Evolutionary conservation across 2,329 filamentous ascomycete species (phyloP).

Genomic region (Botrytis fabae): DNA sequence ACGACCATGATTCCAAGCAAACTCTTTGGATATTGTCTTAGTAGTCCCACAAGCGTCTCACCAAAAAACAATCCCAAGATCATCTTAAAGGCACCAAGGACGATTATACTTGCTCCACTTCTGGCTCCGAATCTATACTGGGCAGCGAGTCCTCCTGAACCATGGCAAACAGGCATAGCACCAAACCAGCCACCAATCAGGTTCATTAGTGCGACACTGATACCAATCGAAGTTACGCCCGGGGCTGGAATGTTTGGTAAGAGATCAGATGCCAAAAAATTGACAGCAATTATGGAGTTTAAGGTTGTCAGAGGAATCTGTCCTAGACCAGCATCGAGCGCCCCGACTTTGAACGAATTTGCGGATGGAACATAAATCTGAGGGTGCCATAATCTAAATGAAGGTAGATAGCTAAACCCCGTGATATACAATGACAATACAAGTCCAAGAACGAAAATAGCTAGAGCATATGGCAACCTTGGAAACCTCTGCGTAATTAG

Average conservation of each 20-base stretch:
- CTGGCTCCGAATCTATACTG: constrained; percentile 91
- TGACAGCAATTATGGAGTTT: constrained; percentile 89
- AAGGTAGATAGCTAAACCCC: constrained; percentile 47
- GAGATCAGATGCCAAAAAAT: constrained; percentile 74
- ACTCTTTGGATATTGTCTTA: constrained; percentile 71
- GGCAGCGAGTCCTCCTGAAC: constrained; percentile 84
- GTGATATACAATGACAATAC: constrained; percentile 57
- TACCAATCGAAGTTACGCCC: constrained; percentile 72
- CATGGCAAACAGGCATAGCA: constrained; percentile 93
- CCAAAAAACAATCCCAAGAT: constrained; percentile 74
- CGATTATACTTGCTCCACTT: constrained; percentile 78
- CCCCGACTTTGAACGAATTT: constrained; percentile 51
- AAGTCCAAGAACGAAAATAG: constrained; percentile 69
- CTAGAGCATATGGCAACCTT: constrained; percentile 74
- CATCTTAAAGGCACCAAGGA: constrained; percentile 76
- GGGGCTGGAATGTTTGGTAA: constrained; percentile 69
- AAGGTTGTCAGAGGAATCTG: constrained; percentile 89
- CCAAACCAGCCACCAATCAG: constrained; percentile 86
- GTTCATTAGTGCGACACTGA: constrained; percentile 84
- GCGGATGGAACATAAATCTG: constrained; percentile 48
- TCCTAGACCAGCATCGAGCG: constrained; percentile 61
- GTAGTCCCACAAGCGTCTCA: constrained; percentile 67
- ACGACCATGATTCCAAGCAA: constrained; percentile 87
- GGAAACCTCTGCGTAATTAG: constrained; percentile 65
- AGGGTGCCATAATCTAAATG: constrained; percentile 62